Conservation (phyloP, 148 eudicot species). For the Spergularia marina region DNA sequence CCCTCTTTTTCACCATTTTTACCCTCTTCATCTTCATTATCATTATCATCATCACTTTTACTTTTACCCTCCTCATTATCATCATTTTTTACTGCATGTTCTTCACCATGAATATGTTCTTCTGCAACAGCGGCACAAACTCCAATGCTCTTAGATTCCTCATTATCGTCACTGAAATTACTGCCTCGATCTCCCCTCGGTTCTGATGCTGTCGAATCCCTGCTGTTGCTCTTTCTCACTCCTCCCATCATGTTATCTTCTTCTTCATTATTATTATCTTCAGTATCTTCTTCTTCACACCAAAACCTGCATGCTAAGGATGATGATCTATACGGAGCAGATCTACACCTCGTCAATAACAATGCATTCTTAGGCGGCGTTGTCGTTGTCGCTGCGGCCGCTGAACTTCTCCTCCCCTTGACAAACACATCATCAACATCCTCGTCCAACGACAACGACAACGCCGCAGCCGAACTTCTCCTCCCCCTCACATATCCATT, state of each 20-base stretch:
- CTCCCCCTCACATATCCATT: not conserved
- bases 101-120: not conserved
- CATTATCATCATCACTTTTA: not conserved
- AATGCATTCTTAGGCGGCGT: slow-evolving; percentile 64
- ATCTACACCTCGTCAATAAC: slow-evolving; percentile 66
- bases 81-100: not conserved
- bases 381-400: not conserved
- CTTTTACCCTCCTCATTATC: not conserved
- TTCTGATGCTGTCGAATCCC: slow-evolving; percentile 23
- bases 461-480: not conserved
- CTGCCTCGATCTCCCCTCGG: slow-evolving; percentile 17
- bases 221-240: slow-evolving; percentile 13
- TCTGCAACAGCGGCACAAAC: not conserved
- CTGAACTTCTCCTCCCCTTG: not conserved
- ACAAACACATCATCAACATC: not conserved
- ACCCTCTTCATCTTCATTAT: not conserved
- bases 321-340: slow-evolving; percentile 75
- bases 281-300: slow-evolving; percentile 22
- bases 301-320: slow-evolving; percentile 49
- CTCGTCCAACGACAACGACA: not conserved
- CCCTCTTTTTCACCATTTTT: not conserved
- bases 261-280: not conserved
- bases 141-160: not conserved
- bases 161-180: slow-evolving; percentile 5
- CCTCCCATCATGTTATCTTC: not conserved